Percentiles rank a stretch among this genome's conserved stretches.
Conservation (phyloP, 2,329 filamentous ascomycete species). For the Exophiala sideris region DNA sequence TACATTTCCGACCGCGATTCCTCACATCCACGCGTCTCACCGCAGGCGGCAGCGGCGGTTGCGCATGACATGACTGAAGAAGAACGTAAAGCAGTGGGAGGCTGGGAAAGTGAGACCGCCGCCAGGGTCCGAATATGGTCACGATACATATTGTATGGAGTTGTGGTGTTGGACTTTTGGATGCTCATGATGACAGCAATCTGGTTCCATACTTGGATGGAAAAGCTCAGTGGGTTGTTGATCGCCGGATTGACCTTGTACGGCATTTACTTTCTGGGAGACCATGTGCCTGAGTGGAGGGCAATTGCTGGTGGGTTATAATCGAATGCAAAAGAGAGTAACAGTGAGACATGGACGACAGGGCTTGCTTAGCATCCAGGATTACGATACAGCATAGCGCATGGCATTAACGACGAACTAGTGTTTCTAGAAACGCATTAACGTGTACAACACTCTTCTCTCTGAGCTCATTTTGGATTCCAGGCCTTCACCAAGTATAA, state of each 20-base stretch:
- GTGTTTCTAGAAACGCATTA: no score
- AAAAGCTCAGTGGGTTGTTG: constrained; percentile 65
- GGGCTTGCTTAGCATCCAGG: background rate
- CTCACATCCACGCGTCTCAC: constrained; percentile 26
- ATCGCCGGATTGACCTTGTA: constrained; percentile 50
- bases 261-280: constrained; percentile 50
- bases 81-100: constrained; percentile 32
- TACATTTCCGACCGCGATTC: constrained; percentile 58
- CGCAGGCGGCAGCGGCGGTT: constrained; percentile 45
- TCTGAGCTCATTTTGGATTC: no score
- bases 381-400: no score
- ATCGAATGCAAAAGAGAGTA: background rate
- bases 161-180: constrained; percentile 76
- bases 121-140: constrained; percentile 56
- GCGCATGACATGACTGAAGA: constrained; percentile 43
- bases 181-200: constrained; percentile 99
- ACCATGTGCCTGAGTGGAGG: constrained; percentile 43
- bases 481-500: no score
- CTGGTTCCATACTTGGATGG: constrained; percentile 98
- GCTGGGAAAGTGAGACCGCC: constrained; percentile 38
- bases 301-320: constrained; percentile 45
- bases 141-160: constrained; percentile 49
- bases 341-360: background rate
- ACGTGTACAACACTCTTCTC: no score
- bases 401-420: no score